Conservation (phyloP, 225 moss, liverwort and hornwort species). For the Neckera pumila region DNA sequence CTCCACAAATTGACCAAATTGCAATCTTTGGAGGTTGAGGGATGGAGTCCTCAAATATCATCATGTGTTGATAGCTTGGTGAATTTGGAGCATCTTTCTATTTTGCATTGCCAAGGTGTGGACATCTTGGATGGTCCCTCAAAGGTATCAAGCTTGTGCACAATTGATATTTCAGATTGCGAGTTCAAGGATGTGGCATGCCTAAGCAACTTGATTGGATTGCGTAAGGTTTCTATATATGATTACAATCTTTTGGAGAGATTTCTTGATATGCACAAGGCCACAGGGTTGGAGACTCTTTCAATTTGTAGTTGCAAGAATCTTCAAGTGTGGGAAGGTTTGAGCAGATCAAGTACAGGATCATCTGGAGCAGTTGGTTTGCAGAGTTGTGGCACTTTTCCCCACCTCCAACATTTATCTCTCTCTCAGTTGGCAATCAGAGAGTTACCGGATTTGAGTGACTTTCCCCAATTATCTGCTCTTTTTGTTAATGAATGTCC, state of each 20-base stretch:
- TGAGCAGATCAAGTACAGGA: accelerated
- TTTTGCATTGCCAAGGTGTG: background rate
- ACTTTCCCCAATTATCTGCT: background rate
- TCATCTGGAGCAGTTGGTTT: background rate
- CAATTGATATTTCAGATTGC: accelerated
- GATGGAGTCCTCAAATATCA: background rate
- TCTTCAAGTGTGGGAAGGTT: background rate
- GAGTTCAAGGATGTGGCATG: background rate
- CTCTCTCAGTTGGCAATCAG: accelerated
- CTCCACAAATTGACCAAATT: background rate
- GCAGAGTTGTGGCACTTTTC: background rate
- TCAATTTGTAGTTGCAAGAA: accelerated
- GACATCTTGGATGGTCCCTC: background rate
- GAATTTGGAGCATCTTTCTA: background rate
- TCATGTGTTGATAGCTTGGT: background rate
- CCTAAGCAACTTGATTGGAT: background rate
- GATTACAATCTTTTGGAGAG: accelerated
- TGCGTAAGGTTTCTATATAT: accelerated
- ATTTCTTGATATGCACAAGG: background rate
- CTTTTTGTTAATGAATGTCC: accelerated
- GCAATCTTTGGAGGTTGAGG: accelerated
- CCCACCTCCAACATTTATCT: accelerated
- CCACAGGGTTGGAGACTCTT: accelerated
- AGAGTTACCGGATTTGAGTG: background rate
- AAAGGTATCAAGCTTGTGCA: background rate